Base-by-base conservation (phyloP, 495 filamentous ascomycete genomes). In the Amphirosellinia nigrospora region DNA sequence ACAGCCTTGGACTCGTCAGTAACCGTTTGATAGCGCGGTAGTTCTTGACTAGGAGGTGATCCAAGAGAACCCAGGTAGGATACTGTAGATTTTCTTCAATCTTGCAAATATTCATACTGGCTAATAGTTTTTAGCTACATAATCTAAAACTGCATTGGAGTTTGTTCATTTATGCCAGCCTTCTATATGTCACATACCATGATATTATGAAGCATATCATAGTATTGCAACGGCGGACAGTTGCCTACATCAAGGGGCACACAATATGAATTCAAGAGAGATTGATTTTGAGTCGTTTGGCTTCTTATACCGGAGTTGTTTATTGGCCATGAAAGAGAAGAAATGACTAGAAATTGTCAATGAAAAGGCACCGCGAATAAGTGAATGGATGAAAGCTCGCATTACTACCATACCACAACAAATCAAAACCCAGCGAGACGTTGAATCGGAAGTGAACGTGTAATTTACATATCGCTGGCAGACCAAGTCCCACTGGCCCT, bases 381-480 rank as follows among this genome's bases (percentile, higher is more conserved):
- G 23, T 34, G 7, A 34, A 46, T 67, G 16, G 3, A 34, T 15
- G 11, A 30, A 30, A 4, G 26, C 26, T 30, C 45, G 26, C 11
- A 46, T 32, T 26, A 26, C 10, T 23, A 58, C 64, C 26, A 56
- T 58, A 6, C 58, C 64, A 46, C 39, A 2, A 19, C 11, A 6
- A 36, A 23, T 26, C 16, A 15, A 30, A 39, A 19, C 28, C 23
- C 7, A 61, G 45, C 13, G n/a, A 36, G 21, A 41, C 21, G 2
- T 55, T 23, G 16, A 11, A 36, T 46, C 19, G 23, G 67, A 45
- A 69, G 67, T 63, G 58, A 69, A 55, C 46, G 66, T 53, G 55
- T 55, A 43, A 63, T 69, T 63, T 62, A 69, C 67, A 69, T 62
- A 32, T 43, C 39, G 41, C 55, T 48, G 21, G 36, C 32, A 55